These are phyloP conservation scores for Alternaria panax DNA, from an alignment of 2,329 filamentous ascomycete species.

Conservation along the genomic window DNA sequence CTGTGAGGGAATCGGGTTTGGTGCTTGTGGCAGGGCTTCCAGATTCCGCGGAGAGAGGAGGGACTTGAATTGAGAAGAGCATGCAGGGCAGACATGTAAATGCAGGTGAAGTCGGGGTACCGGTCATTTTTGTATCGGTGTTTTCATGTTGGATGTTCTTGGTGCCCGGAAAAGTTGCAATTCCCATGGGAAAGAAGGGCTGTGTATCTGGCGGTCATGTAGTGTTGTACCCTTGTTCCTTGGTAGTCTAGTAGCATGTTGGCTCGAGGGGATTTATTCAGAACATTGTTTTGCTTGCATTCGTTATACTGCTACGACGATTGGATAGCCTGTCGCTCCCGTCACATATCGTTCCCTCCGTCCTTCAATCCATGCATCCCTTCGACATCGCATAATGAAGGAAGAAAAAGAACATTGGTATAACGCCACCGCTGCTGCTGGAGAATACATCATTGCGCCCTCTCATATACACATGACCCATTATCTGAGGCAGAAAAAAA, in stretches of 20 bases:
- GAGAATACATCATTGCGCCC: background rate
- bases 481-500: background rate
- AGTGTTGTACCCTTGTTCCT: background rate
- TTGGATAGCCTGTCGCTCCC: background rate
- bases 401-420: background rate
- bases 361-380: background rate
- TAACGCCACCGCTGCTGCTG: background rate
- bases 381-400: slow-evolving; percentile 1
- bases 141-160: background rate
- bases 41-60: background rate
- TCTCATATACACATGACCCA: background rate
- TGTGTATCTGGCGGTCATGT: background rate
- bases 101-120: background rate
- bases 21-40: background rate
- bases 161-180: background rate
- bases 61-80: background rate
- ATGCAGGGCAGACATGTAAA: background rate
- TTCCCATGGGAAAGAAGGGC: background rate
- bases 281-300: background rate
- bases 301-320: background rate
- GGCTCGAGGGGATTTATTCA: background rate
- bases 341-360: background rate
- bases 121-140: background rate
- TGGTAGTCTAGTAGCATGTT: background rate
- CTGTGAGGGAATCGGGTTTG: background rate